Base-by-base conservation (phyloP, 1,284 basidiomycete genomes). In the Cryptococcus depauperatus region DNA sequence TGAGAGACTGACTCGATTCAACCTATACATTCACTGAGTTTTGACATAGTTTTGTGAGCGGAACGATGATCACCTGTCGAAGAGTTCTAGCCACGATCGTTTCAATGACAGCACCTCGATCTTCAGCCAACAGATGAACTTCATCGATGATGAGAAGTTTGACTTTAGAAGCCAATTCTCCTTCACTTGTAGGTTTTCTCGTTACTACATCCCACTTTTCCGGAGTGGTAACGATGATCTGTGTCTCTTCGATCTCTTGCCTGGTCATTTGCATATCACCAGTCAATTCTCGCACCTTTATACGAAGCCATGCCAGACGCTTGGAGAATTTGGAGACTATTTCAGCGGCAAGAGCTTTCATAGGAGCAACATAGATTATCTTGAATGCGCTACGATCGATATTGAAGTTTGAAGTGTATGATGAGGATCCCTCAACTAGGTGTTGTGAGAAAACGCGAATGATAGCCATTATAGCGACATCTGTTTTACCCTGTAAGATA, bases 171-270 rank as follows among this genome's bases (percentile, higher is more conserved):
- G 89, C 89, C 21, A 98, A 75, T 66, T 97, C 92, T 11, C 92
- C 92, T 69, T 97, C 92, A 6, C 93, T 92, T 0, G 87, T 90
- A 0, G 93, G 91, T 66, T 96, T 98, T 50, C 95, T 77, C 6
- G 95, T 99, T 1, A 98, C 95, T 0, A 99, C 95, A 58, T 99
- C 95, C 95, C 95, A 99, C 70, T 99, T 99, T 67, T 99, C 95
- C 0, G 95, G 95, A 1, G 95, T 99, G 0, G 95, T 99, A 10
- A 99, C 91, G 51, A 99, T 97, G 47, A 99, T 86, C 64, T 98
- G 95, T 13, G 95, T 99, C 67, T 88, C 84, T 3, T 84, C 84
- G 51, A 99, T 93, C 71, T 98, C 93, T 26, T 82, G 79, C 62
- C 86, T 84, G 2, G 95, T 93, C 66, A 99, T 73, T 67, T 98